Conservation (phyloP, 2,329 filamentous ascomycete species). For the Colletotrichum acutatum region DNA sequence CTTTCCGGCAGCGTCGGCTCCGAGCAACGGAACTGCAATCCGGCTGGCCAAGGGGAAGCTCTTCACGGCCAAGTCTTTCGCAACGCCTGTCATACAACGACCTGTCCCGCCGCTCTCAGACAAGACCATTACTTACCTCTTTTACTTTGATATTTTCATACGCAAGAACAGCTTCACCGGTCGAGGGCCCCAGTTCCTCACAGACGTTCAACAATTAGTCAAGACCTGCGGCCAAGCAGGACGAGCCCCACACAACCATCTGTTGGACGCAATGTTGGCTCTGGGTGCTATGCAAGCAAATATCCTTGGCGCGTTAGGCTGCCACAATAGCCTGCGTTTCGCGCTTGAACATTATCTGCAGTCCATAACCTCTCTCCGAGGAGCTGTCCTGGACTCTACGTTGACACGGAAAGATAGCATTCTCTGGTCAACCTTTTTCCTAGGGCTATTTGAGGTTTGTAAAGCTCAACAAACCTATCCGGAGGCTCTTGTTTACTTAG, state of each 20-base stretch:
- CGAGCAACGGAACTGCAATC: slow-evolving; percentile 34
- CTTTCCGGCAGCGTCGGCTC: slow-evolving; percentile 29
- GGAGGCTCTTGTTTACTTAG: not conserved
- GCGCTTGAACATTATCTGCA: slow-evolving; percentile 42
- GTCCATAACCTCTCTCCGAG: slow-evolving; percentile 40
- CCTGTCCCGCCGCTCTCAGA: slow-evolving; percentile 31
- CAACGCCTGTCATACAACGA: no score
- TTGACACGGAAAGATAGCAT: not conserved
- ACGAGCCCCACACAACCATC: slow-evolving; percentile 25
- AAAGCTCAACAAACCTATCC: no score
- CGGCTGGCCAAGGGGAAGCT: slow-evolving; percentile 38
- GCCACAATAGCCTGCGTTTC: slow-evolving; percentile 2
- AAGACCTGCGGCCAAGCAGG: slow-evolving; percentile 19
- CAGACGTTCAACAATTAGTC: slow-evolving; percentile 40
- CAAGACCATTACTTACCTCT: slow-evolving; percentile 37
- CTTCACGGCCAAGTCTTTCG: slow-evolving; percentile 12
- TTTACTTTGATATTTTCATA: slow-evolving; percentile 45
- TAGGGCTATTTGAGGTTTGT: slow-evolving; percentile 48
- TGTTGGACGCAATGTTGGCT: slow-evolving; percentile 43
- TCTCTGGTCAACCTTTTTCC: slow-evolving; percentile 47
- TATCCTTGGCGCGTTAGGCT: slow-evolving; percentile 1
- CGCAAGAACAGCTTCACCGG: slow-evolving; percentile 43
- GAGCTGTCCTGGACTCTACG: slow-evolving; percentile 22
- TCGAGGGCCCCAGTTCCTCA: not conserved
- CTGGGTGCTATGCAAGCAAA: slow-evolving; percentile 46